Base-by-base conservation (phyloP, 768 basidiomycete genomes). In the Flagelloscypha sp. region DNA sequence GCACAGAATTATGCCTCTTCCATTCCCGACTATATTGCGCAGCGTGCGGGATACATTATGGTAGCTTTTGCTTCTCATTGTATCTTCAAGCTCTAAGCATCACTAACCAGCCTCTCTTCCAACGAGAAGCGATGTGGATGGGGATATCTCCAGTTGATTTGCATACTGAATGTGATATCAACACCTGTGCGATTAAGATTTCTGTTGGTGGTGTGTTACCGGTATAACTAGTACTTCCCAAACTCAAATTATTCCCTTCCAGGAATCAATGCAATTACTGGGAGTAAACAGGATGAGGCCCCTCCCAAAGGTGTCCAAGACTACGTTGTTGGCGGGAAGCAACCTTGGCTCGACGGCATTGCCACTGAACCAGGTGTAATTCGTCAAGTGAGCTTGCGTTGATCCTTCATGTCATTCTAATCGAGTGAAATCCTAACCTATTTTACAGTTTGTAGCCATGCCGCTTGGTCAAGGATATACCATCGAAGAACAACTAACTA, bases 321-420 rank as follows among this genome's bases (percentile, higher is more conserved):
- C 27, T 48, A 48, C 23, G 36, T 48, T 24, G 46, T 48, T 7
- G 40, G 40, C 11, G 44, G 41, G 12, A 15, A 31, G 7, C 46
- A 48, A 25, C 36, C 27, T 3, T 48, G 46, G 46, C 15, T 48
- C 12, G 46, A 48, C 35, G 46, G 46, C 13, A 36, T 41, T n/a
- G 31, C 37, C 7, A 42, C 41, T 6, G 36, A 29, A 7, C 22
- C 32, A 6, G 46, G 40, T 5, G 33, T 45, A 13, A 41, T 48
- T 27, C 32, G 46, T 11, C 46, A 48, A 41, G 46, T 48, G 30
- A 4, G n/a, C 8, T 27, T 19, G 16, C 22, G 5, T 33, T 19
- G 20, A 16, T 4, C 27, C 17, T n/a, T 3, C 18, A 8, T n/a
- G 36, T 10, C 6, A 9, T 28, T 11, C 7, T 16, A n/a, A n/a